Base-by-base conservation (phyloP, 768 basidiomycete genomes). In the Lactarius trivialis region DNA sequence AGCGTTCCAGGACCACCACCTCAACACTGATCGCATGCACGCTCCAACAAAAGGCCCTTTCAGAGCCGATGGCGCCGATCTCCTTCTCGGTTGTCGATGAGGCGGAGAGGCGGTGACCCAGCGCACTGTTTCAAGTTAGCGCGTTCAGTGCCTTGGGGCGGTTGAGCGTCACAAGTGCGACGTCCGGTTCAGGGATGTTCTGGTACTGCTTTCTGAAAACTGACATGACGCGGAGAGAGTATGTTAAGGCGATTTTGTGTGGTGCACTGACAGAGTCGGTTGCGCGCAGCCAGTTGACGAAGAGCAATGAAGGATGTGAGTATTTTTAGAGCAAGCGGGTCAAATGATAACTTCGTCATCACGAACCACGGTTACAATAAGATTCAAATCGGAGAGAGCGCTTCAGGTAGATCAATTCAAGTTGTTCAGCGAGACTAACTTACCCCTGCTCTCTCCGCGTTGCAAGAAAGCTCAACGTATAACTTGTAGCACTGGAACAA, bases 111-210 rank as follows among this genome's bases (percentile, higher is more conserved):
- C 91, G 15, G 74, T 74, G 72, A 98, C n/a, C 89, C 61, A 98
- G 79, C 7, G 89, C 85, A 26, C 84, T 82, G 68, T 81, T n/a
- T n/a, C n/a, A n/a, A n/a, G n/a, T 87, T 62, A 99, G 79, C 4
- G 97, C 95, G 71, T 97, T 98, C 61, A 95, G 77, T 19, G 89
- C 88, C 68, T 93, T 93, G 28, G 93, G 93, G 50, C 93, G 82
- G 76, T 96, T 93, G 69, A 96, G 79, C 15, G 88, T 91, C 70
- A 96, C 84, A 69, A 95, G 84, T n/a, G 82, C 77, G 48, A 91
- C 86, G 21, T 79, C 79, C 3, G 84, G 82, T 57, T 85, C 80
- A 1, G 90, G 89, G 70, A 92, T 88, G 69, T 84, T 79, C 69
- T 83, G 80, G 74, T 86, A 89, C 59, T 77, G 71, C 36, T 66